Evolutionary conservation across 202 grass and related monocot species (phyloP), one percentile per base, ranked within the genome.

Genomic region (Schoenoplectus tabernaemontani): DNA sequence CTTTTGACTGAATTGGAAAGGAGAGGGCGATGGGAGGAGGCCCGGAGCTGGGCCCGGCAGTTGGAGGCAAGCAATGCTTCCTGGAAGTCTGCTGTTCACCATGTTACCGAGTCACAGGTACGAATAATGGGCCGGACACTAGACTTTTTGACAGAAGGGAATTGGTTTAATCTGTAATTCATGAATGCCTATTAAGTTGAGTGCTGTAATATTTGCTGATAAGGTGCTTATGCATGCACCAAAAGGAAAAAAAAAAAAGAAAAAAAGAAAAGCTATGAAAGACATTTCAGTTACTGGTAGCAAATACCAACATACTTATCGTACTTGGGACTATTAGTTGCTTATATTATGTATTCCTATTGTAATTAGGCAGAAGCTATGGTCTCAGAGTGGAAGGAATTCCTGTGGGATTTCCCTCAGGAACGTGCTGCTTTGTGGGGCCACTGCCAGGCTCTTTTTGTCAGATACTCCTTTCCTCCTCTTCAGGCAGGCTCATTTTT

Each of bases 31-130:
- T 98, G 91, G 95, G 91, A 94, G 64, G 81, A 92, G 84, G 95
- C 95, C 78, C 91, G 95, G 65, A 92, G 81, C 72, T 98, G 95
- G 95, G 95, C 91, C 67, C 83, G 78, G 42, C 95, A 92, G 79
- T 88, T 98, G n/a, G 89, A 92, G 78, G 91, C 82, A 19, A 87
- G 84, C 84, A 87, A 82, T 77, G 47, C 81, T 73, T 84, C 88
- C 83, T 90, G 86, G 91, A 93, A 98, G 79, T 94, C 86, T 82
- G 89, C 89, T 75, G 82, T 82, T 89, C 87, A 98, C 58, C 95
- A 94, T 92, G 95, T 93, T 73, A 98, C 95, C 17, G 95, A 98
- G 87, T 90, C 89, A 76, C 95, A 98, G 95, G 95, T 98, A 76
- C 26, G 64, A 64, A 78, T 41, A 41, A 4, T 61, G 51, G 12